phyloP scores from a whole-genome alignment of 2,329 filamentous ascomycete species.

The Pseudogymnoascus verrucosus region DNA sequence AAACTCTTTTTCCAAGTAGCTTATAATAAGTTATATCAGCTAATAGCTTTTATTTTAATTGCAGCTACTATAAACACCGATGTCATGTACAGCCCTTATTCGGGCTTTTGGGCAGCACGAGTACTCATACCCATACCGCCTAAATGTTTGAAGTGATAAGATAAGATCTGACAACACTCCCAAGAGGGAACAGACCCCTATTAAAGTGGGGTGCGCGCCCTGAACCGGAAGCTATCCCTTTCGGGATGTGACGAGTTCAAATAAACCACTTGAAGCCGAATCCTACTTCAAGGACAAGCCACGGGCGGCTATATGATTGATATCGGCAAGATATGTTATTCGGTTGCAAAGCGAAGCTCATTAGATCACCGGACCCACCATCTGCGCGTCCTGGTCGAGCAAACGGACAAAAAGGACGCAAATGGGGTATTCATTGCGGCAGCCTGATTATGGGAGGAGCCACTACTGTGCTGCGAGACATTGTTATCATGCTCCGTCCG shows the following conservation, averaged over 20 bases:
- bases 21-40: background rate
- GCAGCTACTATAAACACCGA: background rate
- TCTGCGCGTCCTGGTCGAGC: background rate
- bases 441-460: background rate
- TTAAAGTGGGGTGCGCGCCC: background rate
- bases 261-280: background rate
- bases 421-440: background rate
- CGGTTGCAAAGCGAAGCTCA: background rate
- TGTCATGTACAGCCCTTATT: too few relatives aligned
- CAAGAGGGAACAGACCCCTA: constrained; percentile 8
- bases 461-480: background rate
- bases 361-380: background rate
- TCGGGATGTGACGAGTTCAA: background rate
- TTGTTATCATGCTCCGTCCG: background rate
- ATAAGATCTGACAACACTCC: constrained; percentile 10
- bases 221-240: background rate
- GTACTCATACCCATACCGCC: background rate
- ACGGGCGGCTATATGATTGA: background rate
- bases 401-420: background rate
- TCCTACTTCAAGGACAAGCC: background rate
- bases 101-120: background rate
- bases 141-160: constrained; percentile 6
- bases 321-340: background rate
- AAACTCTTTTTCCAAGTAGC: background rate
- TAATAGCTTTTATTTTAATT: background rate